Conservation (phyloP, 768 basidiomycete species). For the Rhodotorula taiwanensis region DNA sequence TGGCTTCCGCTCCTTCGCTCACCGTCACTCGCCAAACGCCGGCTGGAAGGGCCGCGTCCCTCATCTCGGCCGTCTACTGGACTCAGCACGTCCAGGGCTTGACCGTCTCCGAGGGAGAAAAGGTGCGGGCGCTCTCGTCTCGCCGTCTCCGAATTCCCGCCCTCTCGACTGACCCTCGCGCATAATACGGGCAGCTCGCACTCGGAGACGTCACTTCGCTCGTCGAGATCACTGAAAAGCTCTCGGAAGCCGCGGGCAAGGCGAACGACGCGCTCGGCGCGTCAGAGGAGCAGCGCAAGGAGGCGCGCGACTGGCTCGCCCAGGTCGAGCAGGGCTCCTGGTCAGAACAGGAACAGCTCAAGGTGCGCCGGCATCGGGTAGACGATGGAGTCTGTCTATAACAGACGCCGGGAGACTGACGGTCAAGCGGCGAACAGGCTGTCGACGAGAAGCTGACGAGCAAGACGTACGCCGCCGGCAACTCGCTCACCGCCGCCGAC, state of each 20-base stretch:
- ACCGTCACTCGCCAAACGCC: conserved; percentile 11
- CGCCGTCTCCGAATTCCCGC: neutral
- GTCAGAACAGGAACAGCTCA: conserved; percentile 41
- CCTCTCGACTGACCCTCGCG: neutral
- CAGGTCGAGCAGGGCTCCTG: conserved; percentile 46
- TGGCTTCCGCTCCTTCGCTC: neutral
- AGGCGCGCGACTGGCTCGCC: conserved; percentile 66
- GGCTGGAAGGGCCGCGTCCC: conserved; percentile 7
- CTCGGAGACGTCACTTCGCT: conserved; percentile 15
- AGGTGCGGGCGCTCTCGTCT: conserved; percentile 11
- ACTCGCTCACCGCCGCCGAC: conserved; percentile 81
- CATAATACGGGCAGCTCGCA: conserved; percentile 11
- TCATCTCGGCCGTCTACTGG: conserved; percentile 33
- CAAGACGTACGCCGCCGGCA: conserved; percentile 76
- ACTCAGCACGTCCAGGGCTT: conserved; percentile 24
- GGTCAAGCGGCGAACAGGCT: conserved; percentile 50
- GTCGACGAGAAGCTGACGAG: conserved; percentile 65
- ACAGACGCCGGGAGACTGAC: neutral
- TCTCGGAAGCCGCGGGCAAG: conserved; percentile 37
- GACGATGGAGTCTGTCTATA: too few relatives aligned
- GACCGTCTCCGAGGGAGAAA: conserved; percentile 13
- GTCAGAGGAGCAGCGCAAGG: conserved; percentile 44
- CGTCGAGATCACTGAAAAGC: conserved; percentile 21
- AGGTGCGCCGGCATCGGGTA: too few relatives aligned
- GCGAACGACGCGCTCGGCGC: conserved; percentile 34